These are phyloP conservation scores for Dothiorella sarmentorum DNA, from an alignment of 2,329 filamentous ascomycete genomes.

Conservation along the genomic window DNA sequence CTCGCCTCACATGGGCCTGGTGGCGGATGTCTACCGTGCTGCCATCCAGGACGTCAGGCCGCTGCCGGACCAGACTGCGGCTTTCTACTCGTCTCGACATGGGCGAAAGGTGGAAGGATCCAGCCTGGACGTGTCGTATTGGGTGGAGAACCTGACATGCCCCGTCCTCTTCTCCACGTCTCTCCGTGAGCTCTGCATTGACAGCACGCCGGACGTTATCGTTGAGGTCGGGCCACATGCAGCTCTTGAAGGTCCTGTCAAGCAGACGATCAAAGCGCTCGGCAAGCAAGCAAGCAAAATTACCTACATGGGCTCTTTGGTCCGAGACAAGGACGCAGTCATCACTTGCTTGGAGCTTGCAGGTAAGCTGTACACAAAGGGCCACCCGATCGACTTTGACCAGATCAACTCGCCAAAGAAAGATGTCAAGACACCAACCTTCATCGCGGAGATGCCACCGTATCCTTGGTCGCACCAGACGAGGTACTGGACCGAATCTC, in stretches of 20 bases:
- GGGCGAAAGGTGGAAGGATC: background rate
- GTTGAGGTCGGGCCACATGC: constrained; percentile 33
- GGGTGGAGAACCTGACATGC: constrained; percentile 37
- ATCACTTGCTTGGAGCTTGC: constrained; percentile 20
- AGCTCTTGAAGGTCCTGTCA: constrained; percentile 25
- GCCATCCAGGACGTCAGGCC: background rate
- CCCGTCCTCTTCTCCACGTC: constrained; percentile 35
- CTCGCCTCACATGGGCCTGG: constrained; percentile 42
- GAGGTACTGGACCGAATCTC: constrained; percentile 22
- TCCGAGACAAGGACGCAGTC: constrained; percentile 6
- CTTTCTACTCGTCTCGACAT: constrained; percentile 15
- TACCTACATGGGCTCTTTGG: constrained; percentile 2
- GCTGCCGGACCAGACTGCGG: background rate
- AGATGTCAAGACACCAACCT: constrained; percentile 8
- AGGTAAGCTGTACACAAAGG: constrained; percentile 23
- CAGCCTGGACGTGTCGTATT: constrained; percentile 29
- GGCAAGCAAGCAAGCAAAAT: constrained; percentile 13
- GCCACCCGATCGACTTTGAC: constrained; percentile 22
- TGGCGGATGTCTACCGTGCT: constrained; percentile 27
- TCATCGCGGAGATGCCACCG: constrained; percentile 24
- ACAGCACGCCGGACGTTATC: constrained; percentile 3
- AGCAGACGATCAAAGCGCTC: constrained; percentile 8
- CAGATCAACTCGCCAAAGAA: constrained; percentile 26
- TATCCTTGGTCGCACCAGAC: constrained; percentile 29
- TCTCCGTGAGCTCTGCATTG: constrained; percentile 21